A percentile compares a stretch with the other conserved stretches of the same genome.
Evolutionary conservation across 1,284 basidiomycete genomes (phyloP).

Genomic region (Exobasidium rhododendri): DNA sequence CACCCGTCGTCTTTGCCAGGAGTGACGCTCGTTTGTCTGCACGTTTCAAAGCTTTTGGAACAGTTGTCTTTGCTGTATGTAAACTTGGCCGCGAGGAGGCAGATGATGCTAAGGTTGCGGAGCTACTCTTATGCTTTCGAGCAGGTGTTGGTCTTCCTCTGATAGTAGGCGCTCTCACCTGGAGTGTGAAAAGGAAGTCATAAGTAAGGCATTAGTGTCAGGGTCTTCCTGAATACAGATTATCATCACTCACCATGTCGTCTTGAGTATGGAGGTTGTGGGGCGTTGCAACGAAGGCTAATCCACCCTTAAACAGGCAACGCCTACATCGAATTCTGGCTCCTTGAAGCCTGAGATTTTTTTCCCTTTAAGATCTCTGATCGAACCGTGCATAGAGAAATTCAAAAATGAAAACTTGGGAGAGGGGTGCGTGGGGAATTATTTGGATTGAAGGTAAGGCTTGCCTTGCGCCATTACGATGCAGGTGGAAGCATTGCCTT

Average conservation of each 20-base stretch:
- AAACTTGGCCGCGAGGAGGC: not conserved
- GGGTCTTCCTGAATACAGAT: not conserved
- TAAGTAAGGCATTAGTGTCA: not conserved
- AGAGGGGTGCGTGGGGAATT: too few species aligned
- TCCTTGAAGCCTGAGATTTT: too few species aligned
- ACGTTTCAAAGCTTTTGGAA: slow-evolving; percentile 38
- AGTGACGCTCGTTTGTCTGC: slow-evolving; percentile 35
- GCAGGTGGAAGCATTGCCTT: slow-evolving; percentile 34
- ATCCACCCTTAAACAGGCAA: too few species aligned
- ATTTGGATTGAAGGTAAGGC: too few species aligned
- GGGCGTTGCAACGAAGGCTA: too few species aligned
- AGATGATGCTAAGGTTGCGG: not conserved
- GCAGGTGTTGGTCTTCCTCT: not conserved
- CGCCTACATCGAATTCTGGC: too few species aligned
- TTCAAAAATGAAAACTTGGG: not conserved
- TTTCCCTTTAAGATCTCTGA: not conserved
- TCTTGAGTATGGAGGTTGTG: not conserved
- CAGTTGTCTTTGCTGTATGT: not conserved
- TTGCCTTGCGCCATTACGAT: not conserved
- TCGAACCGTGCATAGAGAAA: not conserved
- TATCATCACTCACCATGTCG: not conserved
- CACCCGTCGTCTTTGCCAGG: slow-evolving; percentile 26
- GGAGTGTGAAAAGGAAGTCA: not conserved
- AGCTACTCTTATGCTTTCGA: not conserved
- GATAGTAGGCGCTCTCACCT: slow-evolving; percentile 5